phyloP scores from a whole-genome alignment of 495 filamentous ascomycete genomes.

The Ramalina intermedia region DNA sequence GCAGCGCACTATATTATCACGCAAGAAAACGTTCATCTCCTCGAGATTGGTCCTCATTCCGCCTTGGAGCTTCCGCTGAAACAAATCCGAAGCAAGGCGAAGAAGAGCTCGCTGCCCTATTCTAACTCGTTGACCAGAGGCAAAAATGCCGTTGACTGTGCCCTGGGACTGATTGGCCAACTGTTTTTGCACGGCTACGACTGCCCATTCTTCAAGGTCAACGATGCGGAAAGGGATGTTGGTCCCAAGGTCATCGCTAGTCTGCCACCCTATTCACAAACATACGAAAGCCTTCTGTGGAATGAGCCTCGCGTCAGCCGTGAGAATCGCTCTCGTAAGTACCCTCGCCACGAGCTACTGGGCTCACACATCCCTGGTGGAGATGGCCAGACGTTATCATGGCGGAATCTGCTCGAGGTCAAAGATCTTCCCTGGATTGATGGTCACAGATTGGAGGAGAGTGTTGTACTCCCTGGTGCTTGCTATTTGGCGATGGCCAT shows the following conservation, averaged over 20 bases:
- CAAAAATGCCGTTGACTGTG: constrained; percentile 13
- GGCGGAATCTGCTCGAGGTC: constrained; percentile 21
- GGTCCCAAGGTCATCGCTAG: not conserved
- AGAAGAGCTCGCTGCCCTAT: constrained; percentile 9
- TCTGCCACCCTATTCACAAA: constrained; percentile 30
- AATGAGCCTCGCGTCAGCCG: constrained; percentile 32
- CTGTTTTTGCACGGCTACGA: constrained; percentile 13
- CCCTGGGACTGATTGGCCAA: constrained; percentile 17
- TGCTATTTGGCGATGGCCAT: constrained; percentile 46
- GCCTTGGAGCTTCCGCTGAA: constrained; percentile 18
- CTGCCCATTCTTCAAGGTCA: constrained; percentile 10
- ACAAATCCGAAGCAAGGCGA: constrained; percentile 1
- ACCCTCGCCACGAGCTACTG: constrained; percentile 27
- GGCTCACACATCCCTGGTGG: constrained; percentile 20
- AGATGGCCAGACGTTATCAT: constrained; percentile 16
- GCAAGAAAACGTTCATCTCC: constrained; percentile 3
- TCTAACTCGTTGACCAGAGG: constrained; percentile 7
- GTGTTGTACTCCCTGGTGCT: constrained; percentile 38
- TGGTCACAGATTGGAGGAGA: constrained; percentile 20
- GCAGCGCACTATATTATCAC: constrained; percentile 11
- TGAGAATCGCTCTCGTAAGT: constrained; percentile 14
- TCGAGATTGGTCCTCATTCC: constrained; percentile 23
- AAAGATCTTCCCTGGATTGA: constrained; percentile 23
- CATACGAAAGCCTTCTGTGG: constrained; percentile 21
- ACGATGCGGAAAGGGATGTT: not conserved